Percentiles rank a stretch among this genome's conserved stretches.
phyloP scores from a whole-genome alignment of 2,329 filamentous ascomycete genomes.

The Botrytis paeoniae region DNA sequence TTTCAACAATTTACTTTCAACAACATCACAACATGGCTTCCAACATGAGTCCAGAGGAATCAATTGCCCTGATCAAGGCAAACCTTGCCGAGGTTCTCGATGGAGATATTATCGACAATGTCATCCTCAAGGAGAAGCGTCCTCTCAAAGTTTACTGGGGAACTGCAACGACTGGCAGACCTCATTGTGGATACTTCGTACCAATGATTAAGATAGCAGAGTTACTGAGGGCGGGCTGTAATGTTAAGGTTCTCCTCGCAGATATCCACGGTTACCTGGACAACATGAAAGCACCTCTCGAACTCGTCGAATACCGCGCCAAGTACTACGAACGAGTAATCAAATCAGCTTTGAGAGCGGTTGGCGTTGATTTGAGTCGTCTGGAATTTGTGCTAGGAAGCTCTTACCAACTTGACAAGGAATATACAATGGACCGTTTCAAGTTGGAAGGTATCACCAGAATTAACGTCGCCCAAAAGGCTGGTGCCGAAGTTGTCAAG shows the following conservation, averaged over 20 bases:
- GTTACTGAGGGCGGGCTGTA: constrained; percentile 78
- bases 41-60: constrained; percentile 50
- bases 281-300: constrained; percentile 82
- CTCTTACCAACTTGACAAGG: constrained; percentile 69
- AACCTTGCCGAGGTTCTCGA: constrained; percentile 83
- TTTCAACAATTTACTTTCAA: constrained; percentile 10
- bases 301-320: constrained; percentile 75
- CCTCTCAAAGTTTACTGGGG: constrained; percentile 83
- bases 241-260: constrained; percentile 66
- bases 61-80: constrained; percentile 71
- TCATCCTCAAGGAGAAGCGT: constrained; percentile 66
- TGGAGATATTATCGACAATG: constrained; percentile 74
- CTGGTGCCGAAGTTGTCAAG: constrained; percentile 80
- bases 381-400: constrained; percentile 83
- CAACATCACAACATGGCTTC: constrained; percentile 28
- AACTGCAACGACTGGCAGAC: constrained; percentile 62
- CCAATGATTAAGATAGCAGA: constrained; percentile 88
- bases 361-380: constrained; percentile 66
- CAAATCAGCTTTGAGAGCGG: constrained; percentile 56
- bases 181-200: constrained; percentile 81
- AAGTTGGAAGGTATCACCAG: constrained; percentile 51
- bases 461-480: constrained; percentile 65
- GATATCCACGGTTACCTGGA: constrained; percentile 80
- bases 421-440: constrained; percentile 88
- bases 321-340: constrained; percentile 82